Percentiles rank a stretch among this genome's conserved stretches.
Conservation (phyloP, 345 rosid species). For the Eucalyptus tenuipes region DNA sequence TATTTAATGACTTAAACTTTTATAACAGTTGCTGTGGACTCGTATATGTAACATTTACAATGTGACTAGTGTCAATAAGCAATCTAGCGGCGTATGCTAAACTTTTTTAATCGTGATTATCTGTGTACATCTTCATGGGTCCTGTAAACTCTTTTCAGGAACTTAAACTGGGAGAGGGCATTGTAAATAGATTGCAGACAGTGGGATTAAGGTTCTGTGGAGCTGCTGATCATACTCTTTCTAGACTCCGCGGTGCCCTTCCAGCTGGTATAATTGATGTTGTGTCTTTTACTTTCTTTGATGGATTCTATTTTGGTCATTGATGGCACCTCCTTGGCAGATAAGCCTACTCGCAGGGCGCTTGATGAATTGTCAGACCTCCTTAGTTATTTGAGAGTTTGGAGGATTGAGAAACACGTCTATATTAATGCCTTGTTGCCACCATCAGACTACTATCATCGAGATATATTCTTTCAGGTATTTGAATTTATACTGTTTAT, state of each 20-base stretch:
- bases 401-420: conserved; percentile 71
- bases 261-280: conserved; percentile 45
- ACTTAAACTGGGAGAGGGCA: conserved; percentile 76
- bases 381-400: conserved; percentile 61
- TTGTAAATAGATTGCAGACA: conserved; percentile 87
- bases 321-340: conserved; percentile 28
- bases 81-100: background rate
- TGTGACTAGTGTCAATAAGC: background rate
- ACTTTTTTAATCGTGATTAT: background rate
- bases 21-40: background rate
- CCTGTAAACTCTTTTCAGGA: conserved; percentile 42
- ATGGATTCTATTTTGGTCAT: background rate
- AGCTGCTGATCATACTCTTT: conserved; percentile 81
- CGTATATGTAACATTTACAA: background rate
- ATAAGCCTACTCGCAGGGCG: conserved; percentile 66
- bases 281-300: background rate
- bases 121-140: background rate
- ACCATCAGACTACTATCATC: conserved; percentile 76
- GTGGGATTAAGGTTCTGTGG: conserved; percentile 92
- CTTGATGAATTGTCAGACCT: conserved; percentile 84
- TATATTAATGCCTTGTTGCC: conserved; percentile 83
- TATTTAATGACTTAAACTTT: background rate
- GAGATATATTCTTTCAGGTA: conserved; percentile 86
- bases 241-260: conserved; percentile 91
- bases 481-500: background rate